phyloP scores from a whole-genome alignment of 352 stramenopile genomes.

The Aphanomyces astaci region DNA sequence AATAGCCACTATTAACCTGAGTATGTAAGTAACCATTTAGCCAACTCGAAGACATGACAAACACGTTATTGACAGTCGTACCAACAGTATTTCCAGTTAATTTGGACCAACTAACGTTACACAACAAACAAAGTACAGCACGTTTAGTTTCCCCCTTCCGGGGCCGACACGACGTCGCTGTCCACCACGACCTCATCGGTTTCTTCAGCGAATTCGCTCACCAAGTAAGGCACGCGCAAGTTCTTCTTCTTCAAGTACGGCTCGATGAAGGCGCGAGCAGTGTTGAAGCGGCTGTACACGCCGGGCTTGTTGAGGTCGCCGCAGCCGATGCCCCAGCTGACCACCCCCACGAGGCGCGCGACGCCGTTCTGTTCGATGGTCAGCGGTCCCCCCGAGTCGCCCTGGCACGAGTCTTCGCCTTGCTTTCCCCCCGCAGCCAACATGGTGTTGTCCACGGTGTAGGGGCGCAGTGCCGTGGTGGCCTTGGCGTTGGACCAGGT shows the following conservation, averaged over 20 bases:
- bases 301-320: conserved; percentile 10
- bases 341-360: conserved; percentile 25
- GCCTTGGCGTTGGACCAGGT: conserved; percentile 41
- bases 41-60: no score
- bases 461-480: conserved; percentile 20
- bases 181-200: no score
- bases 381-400: conserved; percentile 29
- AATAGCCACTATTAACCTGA: no score
- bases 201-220: no score
- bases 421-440: conserved; percentile 37
- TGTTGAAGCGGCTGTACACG: background rate
- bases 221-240: no score
- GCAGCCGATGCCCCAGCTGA: conserved; percentile 28
- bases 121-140: no score
- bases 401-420: conserved; percentile 26
- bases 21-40: no score
- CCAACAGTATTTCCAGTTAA: no score
- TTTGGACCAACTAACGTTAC: no score
- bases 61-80: no score
- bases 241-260: conserved; percentile 5
- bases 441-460: conserved; percentile 39
- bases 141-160: no score
- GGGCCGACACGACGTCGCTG: no score
- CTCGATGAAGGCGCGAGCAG: background rate
- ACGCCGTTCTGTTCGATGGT: conserved; percentile 13